Conservation (phyloP, 2,329 filamentous ascomycete genomes). For the Ascosphaera apis region DNA sequence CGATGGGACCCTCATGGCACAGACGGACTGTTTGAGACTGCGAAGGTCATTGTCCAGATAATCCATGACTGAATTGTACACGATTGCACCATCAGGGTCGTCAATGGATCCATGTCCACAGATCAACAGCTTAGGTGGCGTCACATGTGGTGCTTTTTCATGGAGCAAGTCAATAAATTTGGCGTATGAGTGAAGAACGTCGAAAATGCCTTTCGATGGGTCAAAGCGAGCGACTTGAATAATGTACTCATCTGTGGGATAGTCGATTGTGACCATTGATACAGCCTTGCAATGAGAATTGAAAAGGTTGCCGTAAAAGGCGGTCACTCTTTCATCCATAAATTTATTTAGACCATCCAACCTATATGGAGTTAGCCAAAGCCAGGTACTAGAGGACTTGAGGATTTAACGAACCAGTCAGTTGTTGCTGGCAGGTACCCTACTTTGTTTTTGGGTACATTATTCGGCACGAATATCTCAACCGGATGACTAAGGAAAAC, state of each 20-base stretch:
- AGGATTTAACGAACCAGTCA: constrained; percentile 35
- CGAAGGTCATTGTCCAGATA: constrained; percentile 40
- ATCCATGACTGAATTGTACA: constrained; percentile 50
- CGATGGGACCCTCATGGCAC: constrained; percentile 53
- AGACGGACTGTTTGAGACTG: constrained; percentile 40
- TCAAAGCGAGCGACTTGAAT: constrained; percentile 65
- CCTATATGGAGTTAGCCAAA: constrained; percentile 17
- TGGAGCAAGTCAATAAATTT: constrained; percentile 41
- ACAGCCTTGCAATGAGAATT: constrained; percentile 38
- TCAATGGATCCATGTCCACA: constrained; percentile 62
- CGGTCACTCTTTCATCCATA: constrained; percentile 44
- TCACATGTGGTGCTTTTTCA: constrained; percentile 23
- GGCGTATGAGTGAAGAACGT: constrained; percentile 53
- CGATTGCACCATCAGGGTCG: constrained; percentile 49
- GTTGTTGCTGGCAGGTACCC: constrained; percentile 60
- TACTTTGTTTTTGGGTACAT: constrained; percentile 41
- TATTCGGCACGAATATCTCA: constrained; percentile 46
- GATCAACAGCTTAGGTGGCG: constrained; percentile 47
- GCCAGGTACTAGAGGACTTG: not conserved
- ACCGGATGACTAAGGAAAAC: constrained; percentile 69
- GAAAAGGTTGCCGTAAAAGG: constrained; percentile 56
- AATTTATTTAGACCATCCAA: constrained; percentile 61
- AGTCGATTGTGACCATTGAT: constrained; percentile 18
- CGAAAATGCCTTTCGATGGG: constrained; percentile 59
- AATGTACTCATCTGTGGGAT: constrained; percentile 41